Conservation (phyloP, 2,329 filamentous ascomycete species). For the Ophiobolus disseminans region DNA sequence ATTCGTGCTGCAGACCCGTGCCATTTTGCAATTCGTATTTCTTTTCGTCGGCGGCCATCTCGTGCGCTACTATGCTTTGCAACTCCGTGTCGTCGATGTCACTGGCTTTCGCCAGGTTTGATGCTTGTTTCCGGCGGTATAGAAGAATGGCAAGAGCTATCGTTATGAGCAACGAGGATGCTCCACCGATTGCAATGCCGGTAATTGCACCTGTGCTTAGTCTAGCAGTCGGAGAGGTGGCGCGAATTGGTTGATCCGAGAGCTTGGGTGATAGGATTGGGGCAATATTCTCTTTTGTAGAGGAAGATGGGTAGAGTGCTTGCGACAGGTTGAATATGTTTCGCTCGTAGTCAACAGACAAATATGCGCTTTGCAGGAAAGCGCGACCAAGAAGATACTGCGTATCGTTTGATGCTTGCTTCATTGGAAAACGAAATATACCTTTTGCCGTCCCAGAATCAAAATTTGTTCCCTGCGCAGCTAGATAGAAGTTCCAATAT, state of each 20-base stretch:
- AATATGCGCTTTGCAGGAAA: conserved; percentile 52
- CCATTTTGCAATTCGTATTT: conserved; percentile 22
- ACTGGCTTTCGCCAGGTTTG: conserved; percentile 3
- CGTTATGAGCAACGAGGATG: neutral
- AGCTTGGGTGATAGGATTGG: conserved; percentile 26
- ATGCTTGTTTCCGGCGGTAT: too few relatives aligned
- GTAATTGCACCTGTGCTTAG: conserved; percentile 30
- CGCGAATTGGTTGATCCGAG: neutral
- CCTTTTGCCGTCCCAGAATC: conserved; percentile 25
- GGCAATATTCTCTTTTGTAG: conserved; percentile 49
- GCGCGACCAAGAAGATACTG: conserved; percentile 50
- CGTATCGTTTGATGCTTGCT: conserved; percentile 45
- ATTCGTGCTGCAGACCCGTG: conserved; percentile 21
- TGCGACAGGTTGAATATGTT: conserved; percentile 48
- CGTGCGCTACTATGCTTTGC: conserved; percentile 9
- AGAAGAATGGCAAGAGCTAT: conserved; percentile 16
- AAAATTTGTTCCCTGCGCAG: conserved; percentile 12
- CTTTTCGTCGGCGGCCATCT: conserved; percentile 12
- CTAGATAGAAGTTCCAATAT: conserved; percentile 50
- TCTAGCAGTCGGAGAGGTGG: conserved; percentile 9
- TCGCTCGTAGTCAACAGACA: conserved; percentile 48
- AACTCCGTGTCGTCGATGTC: conserved; percentile 25
- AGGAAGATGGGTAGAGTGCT: conserved; percentile 59
- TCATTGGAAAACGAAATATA: conserved; percentile 49
- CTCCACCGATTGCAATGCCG: conserved; percentile 33